Evolutionary conservation across 1,284 basidiomycete genomes (phyloP), one percentile per base, ranked within the genome.

Genomic region (Bondarzewia mesenterica): DNA sequence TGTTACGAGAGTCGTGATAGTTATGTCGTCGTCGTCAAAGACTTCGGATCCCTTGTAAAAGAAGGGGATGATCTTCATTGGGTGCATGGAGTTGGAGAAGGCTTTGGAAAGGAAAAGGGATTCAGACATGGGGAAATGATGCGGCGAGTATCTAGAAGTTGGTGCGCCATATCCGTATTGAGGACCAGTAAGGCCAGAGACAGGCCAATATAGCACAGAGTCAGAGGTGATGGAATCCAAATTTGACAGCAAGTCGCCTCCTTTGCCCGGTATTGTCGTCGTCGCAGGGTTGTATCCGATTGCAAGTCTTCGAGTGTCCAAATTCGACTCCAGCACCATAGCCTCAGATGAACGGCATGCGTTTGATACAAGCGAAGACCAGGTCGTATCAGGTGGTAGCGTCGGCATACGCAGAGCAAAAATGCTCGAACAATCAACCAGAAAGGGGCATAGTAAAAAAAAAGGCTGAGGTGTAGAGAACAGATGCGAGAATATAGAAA

Each of bases 1-100:
- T 1, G 90, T 92, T 25, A 92, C 82, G 25, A 91, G 72, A 1
- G 89, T 92, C 1, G 89, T 87, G 49, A 93, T 79, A 1, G 89
- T 90, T 42, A 92, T 80, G 54, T 91, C 89, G 39, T 83, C 74
- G 10, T 63, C 52, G 26, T 79, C 71, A 50, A 78, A 70, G 5
- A 52, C 51, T 4, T 70, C 71, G 37, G 65, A 61, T 36, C 83
- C 83, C 48, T 78, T 77, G 62, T 88, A 88, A 63, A 84, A 91
- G 67, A 82, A 92, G 0, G 89, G 89, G 16, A 88, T 73, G 46
- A 90, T 77, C 55, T 80, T 80, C 57, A 75, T 82, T 0, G 87
- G 86, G 37, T 77, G 75, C 73, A 85, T 76, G 14, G 78, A 77
- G 49, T 72, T 71, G 2, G 82, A 66, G 56, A 89, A 86, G 2